Base-by-base conservation (phyloP, 768 basidiomycete species). In the Cantharellus cinnabarinus region DNA sequence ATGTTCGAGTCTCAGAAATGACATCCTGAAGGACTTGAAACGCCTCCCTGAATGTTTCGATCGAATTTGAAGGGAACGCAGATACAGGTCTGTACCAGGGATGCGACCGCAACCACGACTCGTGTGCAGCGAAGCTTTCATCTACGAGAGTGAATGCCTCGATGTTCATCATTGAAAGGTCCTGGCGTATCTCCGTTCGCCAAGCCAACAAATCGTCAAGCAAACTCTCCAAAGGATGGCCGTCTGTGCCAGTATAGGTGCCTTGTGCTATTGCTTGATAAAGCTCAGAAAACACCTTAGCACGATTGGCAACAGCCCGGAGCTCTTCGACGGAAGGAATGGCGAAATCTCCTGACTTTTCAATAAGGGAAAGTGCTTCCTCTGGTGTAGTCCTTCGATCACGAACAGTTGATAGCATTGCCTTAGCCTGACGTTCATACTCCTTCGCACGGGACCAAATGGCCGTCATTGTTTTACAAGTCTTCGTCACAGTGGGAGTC, bases 181-280 rank as follows among this genome's bases (percentile, higher is more conserved):
- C 80, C 42, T 82, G 76, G 65, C 76, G 73, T 4, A 82, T 83
- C 58, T 89, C 88, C 14, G 71, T 72, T 65, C 75, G 77, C 87
- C 89, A 89, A 65, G 80, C 78, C 56, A 72, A 73, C 68, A 90
- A 82, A 59, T 79, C 79, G 41, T 78, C 74, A 65, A 90, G 85
- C 53, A 85, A 74, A 62, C 86, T 80, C 40, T 77, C 76, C 3
- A 76, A 74, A 29, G 58, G 58, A 41, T 42, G 35, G 14, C 10
- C 56, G 5, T 52, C 44, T 41, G 5, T 58, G 35, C 56, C 29
- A n/a, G 44, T 37, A 39, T 62, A 62, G 3, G 35, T 20, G 5
- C 48, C 56, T 4, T 29, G 29, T 39, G 57, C 20, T 35, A 62
- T 62, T 15, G 50, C 53, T 7, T 38, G 39, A 50, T 59, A 62